Percentiles rank a stretch among this genome's conserved stretches.
These are phyloP conservation scores for Hamigera avellanea DNA, from an alignment of 495 filamentous ascomycete species.

Conservation along the genomic window DNA sequence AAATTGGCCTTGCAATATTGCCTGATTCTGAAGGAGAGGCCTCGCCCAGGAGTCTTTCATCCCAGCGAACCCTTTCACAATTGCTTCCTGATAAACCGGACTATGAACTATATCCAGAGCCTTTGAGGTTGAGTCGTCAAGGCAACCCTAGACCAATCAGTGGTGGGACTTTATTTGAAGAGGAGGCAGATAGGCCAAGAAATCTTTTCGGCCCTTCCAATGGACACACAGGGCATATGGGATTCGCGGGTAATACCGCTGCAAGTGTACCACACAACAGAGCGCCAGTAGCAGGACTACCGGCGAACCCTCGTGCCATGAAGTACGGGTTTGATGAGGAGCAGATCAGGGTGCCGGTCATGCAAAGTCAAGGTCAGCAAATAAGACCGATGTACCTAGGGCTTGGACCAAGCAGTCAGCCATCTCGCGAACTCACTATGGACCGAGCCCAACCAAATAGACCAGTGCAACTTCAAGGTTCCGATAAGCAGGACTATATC, in stretches of 20 bases:
- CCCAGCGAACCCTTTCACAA: conserved; percentile 24
- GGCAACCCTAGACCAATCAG: conserved; percentile 17
- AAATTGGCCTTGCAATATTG: neutral
- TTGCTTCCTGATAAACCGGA: conserved; percentile 15
- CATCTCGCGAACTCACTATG: conserved; percentile 3
- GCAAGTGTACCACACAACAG: conserved; percentile 4
- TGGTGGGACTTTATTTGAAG: conserved; percentile 28
- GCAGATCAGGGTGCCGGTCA: conserved; percentile 5
- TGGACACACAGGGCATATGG: conserved; percentile 1
- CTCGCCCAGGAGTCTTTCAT: conserved; percentile 9
- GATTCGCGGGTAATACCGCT: neutral
- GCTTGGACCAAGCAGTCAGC: conserved; percentile 2
- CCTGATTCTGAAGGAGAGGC: neutral
- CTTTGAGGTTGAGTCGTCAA: conserved; percentile 24
- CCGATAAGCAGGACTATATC: conserved; percentile 2
- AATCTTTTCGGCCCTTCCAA: conserved; percentile 6
- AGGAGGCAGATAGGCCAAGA: conserved; percentile 14
- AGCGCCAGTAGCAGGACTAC: conserved; percentile 18
- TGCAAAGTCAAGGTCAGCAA: conserved; percentile 1
- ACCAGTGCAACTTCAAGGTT: neutral
- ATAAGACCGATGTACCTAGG: conserved; percentile 4
- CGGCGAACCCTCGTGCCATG: conserved; percentile 28
- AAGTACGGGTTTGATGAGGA: conserved; percentile 14
- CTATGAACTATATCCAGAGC: conserved; percentile 23
- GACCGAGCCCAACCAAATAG: neutral